These are phyloP conservation scores for Ogataea trehaloabstinens DNA, from an alignment of 805 yeast genomes.

Conservation along the genomic window DNA sequence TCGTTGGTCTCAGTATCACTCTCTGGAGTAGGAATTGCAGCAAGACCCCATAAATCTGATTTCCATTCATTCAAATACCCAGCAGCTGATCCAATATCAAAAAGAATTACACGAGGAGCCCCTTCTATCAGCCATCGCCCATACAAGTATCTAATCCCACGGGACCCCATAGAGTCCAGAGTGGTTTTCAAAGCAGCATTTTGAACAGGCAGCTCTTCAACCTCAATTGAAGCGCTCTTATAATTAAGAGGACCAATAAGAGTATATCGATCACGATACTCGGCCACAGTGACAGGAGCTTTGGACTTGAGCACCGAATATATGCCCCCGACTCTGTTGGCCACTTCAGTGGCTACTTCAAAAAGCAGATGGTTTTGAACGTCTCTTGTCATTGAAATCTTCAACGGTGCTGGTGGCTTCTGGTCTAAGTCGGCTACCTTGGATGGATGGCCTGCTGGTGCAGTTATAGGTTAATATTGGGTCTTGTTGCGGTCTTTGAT, in stretches of 20 bases:
- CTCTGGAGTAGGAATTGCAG: conserved; percentile 92
- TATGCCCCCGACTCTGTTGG: conserved; percentile 96
- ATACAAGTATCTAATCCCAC: conserved; percentile 81
- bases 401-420: background rate
- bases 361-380: conserved; percentile 82
- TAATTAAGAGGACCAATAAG: conserved; percentile 83
- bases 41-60: conserved; percentile 83
- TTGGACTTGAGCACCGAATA: conserved; percentile 94
- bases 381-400: conserved; percentile 65
- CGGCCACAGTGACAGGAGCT: conserved; percentile 95
- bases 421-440: background rate
- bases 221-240: conserved; percentile 73
- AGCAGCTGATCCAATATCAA: conserved; percentile 77
- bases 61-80: conserved; percentile 87
- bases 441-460: background rate
- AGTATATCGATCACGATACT: conserved; percentile 82
- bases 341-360: conserved; percentile 96
- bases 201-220: conserved; percentile 61
- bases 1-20: conserved; percentile 87
- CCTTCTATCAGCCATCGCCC: conserved; percentile 98
- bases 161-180: conserved; percentile 70
- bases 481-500: no score
- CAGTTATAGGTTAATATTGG: no score
- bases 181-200: conserved; percentile 53
- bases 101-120: conserved; percentile 88